Evolutionary conservation across 257 asterid genomes (phyloP).

Genomic region (Solanum chiquidenum): DNA sequence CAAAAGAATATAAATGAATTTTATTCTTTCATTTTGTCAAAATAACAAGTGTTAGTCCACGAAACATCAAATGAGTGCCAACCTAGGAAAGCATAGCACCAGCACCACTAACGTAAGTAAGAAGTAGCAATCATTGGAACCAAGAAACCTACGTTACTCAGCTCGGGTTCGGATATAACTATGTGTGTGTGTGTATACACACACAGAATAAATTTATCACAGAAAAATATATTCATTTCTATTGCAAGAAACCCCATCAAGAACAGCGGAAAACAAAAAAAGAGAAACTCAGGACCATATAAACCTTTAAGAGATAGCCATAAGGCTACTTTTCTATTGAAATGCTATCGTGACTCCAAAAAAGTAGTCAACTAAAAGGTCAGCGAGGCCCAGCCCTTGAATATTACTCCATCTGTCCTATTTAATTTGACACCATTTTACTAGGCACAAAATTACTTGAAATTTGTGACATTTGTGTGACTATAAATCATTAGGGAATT

Average conservation of each 20-base stretch:
- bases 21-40: background rate
- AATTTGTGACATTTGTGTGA: background rate
- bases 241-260: background rate
- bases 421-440: background rate
- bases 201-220: background rate
- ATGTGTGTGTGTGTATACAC: background rate
- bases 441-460: background rate
- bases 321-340: background rate
- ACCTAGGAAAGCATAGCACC: background rate
- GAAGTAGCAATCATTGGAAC: background rate
- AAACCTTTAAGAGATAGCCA: background rate
- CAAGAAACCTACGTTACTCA: background rate
- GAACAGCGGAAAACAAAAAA: background rate
- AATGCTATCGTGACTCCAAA: background rate
- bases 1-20: background rate
- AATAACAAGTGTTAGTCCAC: background rate
- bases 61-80: background rate
- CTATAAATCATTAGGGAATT: background rate
- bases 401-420: background rate
- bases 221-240: background rate
- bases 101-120: background rate
- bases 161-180: background rate
- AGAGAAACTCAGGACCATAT: background rate
- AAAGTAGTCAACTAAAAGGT: background rate
- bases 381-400: background rate